Base-by-base conservation (phyloP, 805 yeast genomes). In the Cyberlindnera lachancei region DNA sequence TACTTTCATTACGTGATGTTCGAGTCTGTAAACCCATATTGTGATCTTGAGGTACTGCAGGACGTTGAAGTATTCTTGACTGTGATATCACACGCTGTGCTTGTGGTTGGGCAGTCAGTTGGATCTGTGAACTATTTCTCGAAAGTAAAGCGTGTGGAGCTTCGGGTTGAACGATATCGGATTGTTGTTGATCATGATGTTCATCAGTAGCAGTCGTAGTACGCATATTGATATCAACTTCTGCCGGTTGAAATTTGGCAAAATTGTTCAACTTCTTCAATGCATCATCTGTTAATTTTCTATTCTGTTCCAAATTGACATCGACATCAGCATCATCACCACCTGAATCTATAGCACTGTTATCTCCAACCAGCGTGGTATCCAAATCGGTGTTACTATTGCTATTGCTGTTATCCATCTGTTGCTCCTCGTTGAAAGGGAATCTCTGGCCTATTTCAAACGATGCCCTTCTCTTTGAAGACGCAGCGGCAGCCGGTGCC, bases 401-500 rank as follows among this genome's bases (percentile, higher is more conserved):
- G n/a, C n/a, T n/a, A n/a, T n/a, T n/a, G n/a, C n/a, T n/a, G 11
- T 27, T 27, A 7, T 24, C 16, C 20, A 25, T 29, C n/a, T 42
- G 36, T 21, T 45, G 44, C 27, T 54, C 63, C 31, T 56, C 52
- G 15, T 53, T 52, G 36, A 61, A 60, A 0, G 67, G 67, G 34
- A 57, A 37, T 20, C 48, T 38, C 29, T 54, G 53, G 2, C 60
- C 59, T 19, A 48, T 51, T 31, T 46, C 56, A 33, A 41, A 49
- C 13, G 50, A 55, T 6, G 41, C 55, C 39, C 49, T 40, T 51
- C 52, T 50, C 38, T 45, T 57, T 18, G 59, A 41, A 4, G 59
- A 53, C 1, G 61, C 57, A 14, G 59, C 55, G 35, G 57, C 55
- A 3, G 66, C 65, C 2, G 65, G 66, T 4, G 66, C 61, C 36